phyloP scores from a whole-genome alignment of 768 basidiomycete genomes.

The Crassisporium funariophilum region DNA sequence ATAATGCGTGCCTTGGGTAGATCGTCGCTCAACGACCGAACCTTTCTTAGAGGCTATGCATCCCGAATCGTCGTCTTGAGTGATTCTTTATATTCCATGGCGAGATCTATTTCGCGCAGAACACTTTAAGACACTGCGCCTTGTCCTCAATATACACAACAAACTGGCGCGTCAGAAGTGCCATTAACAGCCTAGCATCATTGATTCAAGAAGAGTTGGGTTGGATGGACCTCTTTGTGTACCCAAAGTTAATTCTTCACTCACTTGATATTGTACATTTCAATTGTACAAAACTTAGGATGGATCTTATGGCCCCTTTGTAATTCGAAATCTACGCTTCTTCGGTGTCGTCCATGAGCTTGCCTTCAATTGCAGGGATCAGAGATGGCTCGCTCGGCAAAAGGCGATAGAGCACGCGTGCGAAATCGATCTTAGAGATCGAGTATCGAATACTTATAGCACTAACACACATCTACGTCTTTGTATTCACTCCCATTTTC shows the following conservation, averaged over 20 bases:
- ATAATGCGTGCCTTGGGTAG: background rate
- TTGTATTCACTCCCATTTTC: too few relatives aligned
- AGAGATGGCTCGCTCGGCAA: conserved; percentile 46
- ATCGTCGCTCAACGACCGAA: background rate
- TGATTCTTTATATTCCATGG: background rate
- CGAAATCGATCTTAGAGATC: conserved; percentile 63
- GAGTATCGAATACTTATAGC: conserved; percentile 19
- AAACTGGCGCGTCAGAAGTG: too few relatives aligned
- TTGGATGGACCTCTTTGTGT: conserved; percentile 16
- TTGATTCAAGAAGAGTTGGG: background rate
- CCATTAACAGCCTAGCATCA: conserved; percentile 3
- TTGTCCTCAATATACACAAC: too few relatives aligned
- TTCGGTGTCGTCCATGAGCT: too few relatives aligned
- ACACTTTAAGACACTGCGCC: background rate
- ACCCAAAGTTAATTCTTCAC: conserved; percentile 8
- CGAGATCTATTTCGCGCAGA: conserved; percentile 1
- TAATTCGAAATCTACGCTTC: too few relatives aligned
- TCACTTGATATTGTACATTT: conserved; percentile 4
- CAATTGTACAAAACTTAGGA: too few relatives aligned
- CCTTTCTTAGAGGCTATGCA: conserved; percentile 45
- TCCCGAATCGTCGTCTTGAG: conserved; percentile 27
- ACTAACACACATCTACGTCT: too few relatives aligned
- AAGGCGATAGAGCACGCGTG: conserved; percentile 55
- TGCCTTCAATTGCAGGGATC: too few relatives aligned
- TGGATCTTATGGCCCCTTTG: too few relatives aligned